Conservation (phyloP, 805 yeast species). For the Saccharomycopsis sp. region DNA sequence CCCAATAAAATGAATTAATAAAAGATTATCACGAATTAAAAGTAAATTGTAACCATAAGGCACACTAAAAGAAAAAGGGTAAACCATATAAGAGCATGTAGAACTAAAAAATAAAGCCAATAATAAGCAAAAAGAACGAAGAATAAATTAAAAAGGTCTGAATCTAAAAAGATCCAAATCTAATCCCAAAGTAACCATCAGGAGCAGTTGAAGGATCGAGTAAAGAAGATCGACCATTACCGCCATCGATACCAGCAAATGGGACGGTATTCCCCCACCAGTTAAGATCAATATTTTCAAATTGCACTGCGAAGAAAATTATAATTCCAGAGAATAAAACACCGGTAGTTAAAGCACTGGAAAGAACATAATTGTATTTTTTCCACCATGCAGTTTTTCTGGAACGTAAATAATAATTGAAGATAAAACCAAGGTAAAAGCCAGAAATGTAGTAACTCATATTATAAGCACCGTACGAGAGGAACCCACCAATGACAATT, state of each 20-base stretch:
- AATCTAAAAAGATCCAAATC: slow-evolving; percentile 11
- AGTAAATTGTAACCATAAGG: too few relatives aligned
- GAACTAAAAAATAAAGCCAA: not conserved
- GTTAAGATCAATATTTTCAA: slow-evolving; percentile 33
- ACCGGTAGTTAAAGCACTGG: slow-evolving; percentile 56
- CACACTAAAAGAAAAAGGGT: not conserved
- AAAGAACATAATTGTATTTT: slow-evolving; percentile 42
- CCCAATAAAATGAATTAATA: not conserved
- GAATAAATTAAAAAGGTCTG: not conserved
- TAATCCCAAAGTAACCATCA: slow-evolving; percentile 33
- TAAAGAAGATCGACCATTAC: slow-evolving; percentile 25
- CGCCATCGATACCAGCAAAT: slow-evolving; percentile 33
- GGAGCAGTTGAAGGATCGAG: slow-evolving; percentile 25
- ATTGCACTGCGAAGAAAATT: slow-evolving; percentile 43
- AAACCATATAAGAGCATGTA: not conserved
- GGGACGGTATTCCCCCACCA: slow-evolving; percentile 64
- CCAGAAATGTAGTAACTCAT: slow-evolving; percentile 32
- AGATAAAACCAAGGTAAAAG: slow-evolving; percentile 30
- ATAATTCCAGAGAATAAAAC: slow-evolving; percentile 53
- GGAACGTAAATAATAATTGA: slow-evolving; percentile 44
- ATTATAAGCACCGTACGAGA: slow-evolving; percentile 47
- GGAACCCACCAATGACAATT: slow-evolving; percentile 43
- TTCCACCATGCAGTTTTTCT: slow-evolving; percentile 50
- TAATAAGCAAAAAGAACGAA: not conserved
- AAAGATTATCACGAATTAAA: not conserved